phyloP scores from a whole-genome alignment of 805 yeast species.

The Ascoidea asiatica region DNA sequence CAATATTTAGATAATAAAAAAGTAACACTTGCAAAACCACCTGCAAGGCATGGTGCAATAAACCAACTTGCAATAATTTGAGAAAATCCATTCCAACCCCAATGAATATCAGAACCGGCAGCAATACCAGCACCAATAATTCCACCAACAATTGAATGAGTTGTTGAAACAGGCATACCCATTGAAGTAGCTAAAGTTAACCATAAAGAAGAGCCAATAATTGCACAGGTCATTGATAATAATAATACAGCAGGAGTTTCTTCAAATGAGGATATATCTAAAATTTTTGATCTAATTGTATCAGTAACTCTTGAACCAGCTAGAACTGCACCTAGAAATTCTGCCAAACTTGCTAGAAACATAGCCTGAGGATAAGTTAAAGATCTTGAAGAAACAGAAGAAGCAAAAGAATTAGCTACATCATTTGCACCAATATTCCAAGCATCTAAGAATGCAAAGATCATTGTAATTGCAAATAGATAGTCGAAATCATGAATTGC shows the following conservation, averaged over 20 bases:
- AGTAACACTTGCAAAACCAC: slow-evolving; percentile 41
- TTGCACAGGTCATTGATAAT: slow-evolving; percentile 65
- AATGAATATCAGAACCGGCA: slow-evolving; percentile 49
- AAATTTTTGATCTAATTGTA: slow-evolving; percentile 54
- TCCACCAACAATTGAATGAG: slow-evolving; percentile 70
- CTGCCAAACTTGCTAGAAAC: slow-evolving; percentile 57
- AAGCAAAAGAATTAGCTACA: slow-evolving; percentile 70
- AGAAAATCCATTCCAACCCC: slow-evolving; percentile 71
- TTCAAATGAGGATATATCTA: slow-evolving; percentile 34
- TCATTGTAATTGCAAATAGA: slow-evolving; percentile 52
- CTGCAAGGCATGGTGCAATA: slow-evolving; percentile 63
- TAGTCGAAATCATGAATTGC: slow-evolving; percentile 48
- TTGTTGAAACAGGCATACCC: slow-evolving; percentile 73
- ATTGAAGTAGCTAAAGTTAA: slow-evolving; percentile 49
- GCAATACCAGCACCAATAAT: slow-evolving; percentile 67
- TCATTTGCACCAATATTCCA: slow-evolving; percentile 76
- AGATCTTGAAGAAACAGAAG: slow-evolving; percentile 60
- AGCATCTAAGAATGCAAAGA: slow-evolving; percentile 67
- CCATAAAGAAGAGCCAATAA: slow-evolving; percentile 64
- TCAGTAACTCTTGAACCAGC: slow-evolving; percentile 67
- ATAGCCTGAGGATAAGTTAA: slow-evolving; percentile 65
- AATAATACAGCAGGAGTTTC: slow-evolving; percentile 56
- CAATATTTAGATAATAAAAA: slow-evolving; percentile 45
- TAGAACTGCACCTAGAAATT: slow-evolving; percentile 60
- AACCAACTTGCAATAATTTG: slow-evolving; percentile 73